Conservation (phyloP, 345 rosid genomes). For the Boechera retrofracta region DNA sequence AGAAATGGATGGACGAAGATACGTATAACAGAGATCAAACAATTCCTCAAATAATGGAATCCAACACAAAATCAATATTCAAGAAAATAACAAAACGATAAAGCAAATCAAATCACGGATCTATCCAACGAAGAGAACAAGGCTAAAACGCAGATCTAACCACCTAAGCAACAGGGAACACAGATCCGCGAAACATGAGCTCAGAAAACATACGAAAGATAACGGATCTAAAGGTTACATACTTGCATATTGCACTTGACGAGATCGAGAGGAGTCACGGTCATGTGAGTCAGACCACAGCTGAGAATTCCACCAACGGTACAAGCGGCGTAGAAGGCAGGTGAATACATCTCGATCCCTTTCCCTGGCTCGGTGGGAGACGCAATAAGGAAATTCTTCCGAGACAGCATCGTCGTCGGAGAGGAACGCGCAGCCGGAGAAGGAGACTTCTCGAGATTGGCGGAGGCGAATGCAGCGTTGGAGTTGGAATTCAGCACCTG, state of each 20-base stretch:
- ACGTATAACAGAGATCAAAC: neutral
- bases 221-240: constrained; percentile 1
- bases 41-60: neutral
- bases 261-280: constrained; percentile 97
- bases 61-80: constrained; percentile 3
- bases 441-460: constrained; percentile 43
- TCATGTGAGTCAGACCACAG: constrained; percentile 95
- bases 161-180: constrained; percentile 5
- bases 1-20: constrained; percentile 7
- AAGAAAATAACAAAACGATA: neutral
- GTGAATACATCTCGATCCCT: constrained; percentile 89
- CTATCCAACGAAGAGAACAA: constrained; percentile 9
- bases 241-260: constrained; percentile 99
- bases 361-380: constrained; percentile 73
- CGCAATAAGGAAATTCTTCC: constrained; percentile 45
- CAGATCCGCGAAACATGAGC: constrained; percentile 16
- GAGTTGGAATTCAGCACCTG: constrained; percentile 48
- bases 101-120: constrained; percentile 5
- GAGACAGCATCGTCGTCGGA: constrained; percentile 36
- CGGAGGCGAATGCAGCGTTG: constrained; percentile 35
- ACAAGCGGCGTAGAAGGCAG: constrained; percentile 88
- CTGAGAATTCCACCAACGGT: constrained; percentile 88
- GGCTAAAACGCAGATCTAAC: constrained; percentile 31
- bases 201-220: neutral
- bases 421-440: constrained; percentile 32